phyloP scores from a whole-genome alignment of 129 eudicot species.

The Daucus carota region DH1_v3.0 NC_030381.2:39345001-39345500 shows the following conservation, averaged over 20 bases:
- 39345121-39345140: too few species aligned
- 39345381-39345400: background rate
- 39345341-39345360: background rate
- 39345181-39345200: background rate
- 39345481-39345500: background rate
- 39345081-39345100: too few species aligned
- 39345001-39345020: too few species aligned
- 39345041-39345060: too few species aligned
- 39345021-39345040: too few species aligned
- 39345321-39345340: conserved; percentile 6
- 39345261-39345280: background rate
- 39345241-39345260: background rate
- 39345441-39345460: background rate
- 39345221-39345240: background rate
- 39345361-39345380: background rate
- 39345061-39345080: too few species aligned
- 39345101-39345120: too few species aligned
- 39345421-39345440: background rate
- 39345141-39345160: too few species aligned
- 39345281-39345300: background rate
- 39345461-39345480: background rate
- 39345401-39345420: background rate
- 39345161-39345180: too few species aligned
- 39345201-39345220: background rate
- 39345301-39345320: background rate